Evolutionary conservation across 108 stramenopile genomes (phyloP), one percentile per base, ranked within the genome.

Genomic region (Cyclotella cryptica): DNA sequence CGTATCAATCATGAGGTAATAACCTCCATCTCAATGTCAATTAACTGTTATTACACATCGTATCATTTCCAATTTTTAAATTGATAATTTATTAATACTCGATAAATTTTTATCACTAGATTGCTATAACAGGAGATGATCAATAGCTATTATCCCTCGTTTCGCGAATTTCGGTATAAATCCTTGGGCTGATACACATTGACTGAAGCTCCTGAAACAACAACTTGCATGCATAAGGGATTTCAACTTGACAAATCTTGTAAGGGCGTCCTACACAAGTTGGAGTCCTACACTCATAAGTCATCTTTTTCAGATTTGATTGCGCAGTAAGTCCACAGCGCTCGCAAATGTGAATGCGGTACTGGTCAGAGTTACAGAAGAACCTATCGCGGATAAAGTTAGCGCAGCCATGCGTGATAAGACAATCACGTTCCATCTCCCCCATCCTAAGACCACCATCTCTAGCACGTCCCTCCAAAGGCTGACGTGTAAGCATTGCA

Each of bases 381-480:
- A 99, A 95, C 14, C 99, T 92, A 92, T 99, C 99, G 1, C 97
- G 90, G 52, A 99, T 95, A 85, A 99, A 97, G 79, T 90, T 93
- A 41, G 98, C 97, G 71, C 96, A 96, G n/a, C 99, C 99, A 82
- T 99, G 98, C 7, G 97, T 96, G 72, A 99, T 97, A 59, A 99
- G 87, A 78, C 98, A 99, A 88, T 99, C 99, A 77, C 99, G 99
- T 86, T 99, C 99, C 99, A 99, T 99, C 85, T 99, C 99, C 66
- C 99, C 99, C 96, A 99, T 98, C 35, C 99, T 97, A 72, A 99
- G 83, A 55, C 99, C 99, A 64, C 99, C 99, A 80, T 97, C 98
- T 53, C 97, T 87, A 19, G 95, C 94, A 71, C 99, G 93, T 71
- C 99, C 99, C 74, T 99, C 98, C 76, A 99, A 73, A 55, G 99